These are phyloP conservation scores for Fusarium transvaalense DNA, from an alignment of 2,329 filamentous ascomycete species.

Conservation along the genomic window DNA sequence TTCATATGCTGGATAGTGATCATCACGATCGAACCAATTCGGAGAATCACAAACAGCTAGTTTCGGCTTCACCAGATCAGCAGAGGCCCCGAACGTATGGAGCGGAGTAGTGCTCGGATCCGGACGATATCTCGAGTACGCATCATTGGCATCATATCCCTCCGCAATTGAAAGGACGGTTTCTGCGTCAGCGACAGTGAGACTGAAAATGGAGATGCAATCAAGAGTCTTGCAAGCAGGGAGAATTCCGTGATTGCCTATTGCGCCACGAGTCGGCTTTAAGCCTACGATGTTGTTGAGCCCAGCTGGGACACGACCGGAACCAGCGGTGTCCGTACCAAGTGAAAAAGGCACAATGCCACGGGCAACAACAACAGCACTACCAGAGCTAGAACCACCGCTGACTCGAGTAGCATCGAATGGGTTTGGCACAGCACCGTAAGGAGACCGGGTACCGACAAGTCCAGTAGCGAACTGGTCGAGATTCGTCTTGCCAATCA, in stretches of 20 bases:
- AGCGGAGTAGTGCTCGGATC: background rate
- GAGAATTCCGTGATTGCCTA: constrained; percentile 63
- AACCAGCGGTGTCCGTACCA: constrained; percentile 68
- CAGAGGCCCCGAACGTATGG: constrained; percentile 50
- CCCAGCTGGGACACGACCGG: constrained; percentile 65
- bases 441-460: constrained; percentile 70
- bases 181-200: constrained; percentile 63
- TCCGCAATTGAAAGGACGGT: constrained; percentile 63
- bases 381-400: constrained; percentile 71
- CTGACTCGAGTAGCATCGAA: constrained; percentile 56
- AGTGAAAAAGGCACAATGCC: constrained; percentile 68
- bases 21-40: constrained; percentile 51
- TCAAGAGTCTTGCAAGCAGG: constrained; percentile 70
- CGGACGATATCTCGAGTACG: constrained; percentile 61
- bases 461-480: constrained; percentile 74
- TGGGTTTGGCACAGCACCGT: constrained; percentile 67
- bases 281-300: constrained; percentile 66
- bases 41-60: constrained; percentile 58
- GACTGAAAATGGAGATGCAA: constrained; percentile 67
- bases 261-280: constrained; percentile 65
- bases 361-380: constrained; percentile 66
- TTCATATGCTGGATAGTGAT: constrained; percentile 60
- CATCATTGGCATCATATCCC: constrained; percentile 62
- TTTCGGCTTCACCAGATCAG: constrained; percentile 46
- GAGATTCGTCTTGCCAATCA: constrained; percentile 70